Conservation (phyloP, 805 yeast species). For the Pichia deserticola region DNA sequence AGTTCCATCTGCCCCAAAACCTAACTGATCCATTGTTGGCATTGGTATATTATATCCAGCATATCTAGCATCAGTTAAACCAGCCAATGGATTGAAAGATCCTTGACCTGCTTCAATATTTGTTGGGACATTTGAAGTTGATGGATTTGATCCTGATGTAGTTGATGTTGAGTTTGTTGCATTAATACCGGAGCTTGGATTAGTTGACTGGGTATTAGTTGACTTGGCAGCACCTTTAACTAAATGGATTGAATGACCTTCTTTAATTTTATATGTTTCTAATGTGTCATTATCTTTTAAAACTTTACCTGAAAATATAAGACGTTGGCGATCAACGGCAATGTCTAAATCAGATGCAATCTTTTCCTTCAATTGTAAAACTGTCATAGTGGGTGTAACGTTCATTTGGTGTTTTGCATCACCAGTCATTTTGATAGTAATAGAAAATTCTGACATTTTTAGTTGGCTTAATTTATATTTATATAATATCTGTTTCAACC, state of each 20-base stretch:
- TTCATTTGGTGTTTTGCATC: constrained; percentile 71
- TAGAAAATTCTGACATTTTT: constrained; percentile 13
- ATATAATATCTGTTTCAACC: too few species aligned
- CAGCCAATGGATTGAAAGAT: constrained; percentile 84
- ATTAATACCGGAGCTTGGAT: constrained; percentile 3
- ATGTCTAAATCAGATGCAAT: constrained; percentile 56
- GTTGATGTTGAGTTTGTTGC: constrained; percentile 13
- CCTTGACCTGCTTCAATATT: constrained; percentile 85
- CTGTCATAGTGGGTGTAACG: constrained; percentile 46
- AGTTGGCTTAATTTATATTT: too few species aligned
- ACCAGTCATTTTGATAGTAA: constrained; percentile 40
- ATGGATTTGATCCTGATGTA: neutral
- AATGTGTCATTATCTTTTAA: constrained; percentile 77
- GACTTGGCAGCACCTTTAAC: constrained; percentile 66
- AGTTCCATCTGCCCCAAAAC: constrained; percentile 91
- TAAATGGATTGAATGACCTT: constrained; percentile 82
- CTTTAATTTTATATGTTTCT: constrained; percentile 68
- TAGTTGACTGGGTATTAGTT: too few species aligned
- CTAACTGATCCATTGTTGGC: constrained; percentile 56
- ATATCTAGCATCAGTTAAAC: constrained; percentile 88
- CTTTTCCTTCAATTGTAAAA: constrained; percentile 60
- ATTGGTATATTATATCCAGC: constrained; percentile 82
- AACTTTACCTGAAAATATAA: constrained; percentile 91
- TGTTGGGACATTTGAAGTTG: constrained; percentile 45
- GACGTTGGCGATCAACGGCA: constrained; percentile 73